Base-by-base conservation (phyloP, 306 rosid species). In the Oxytropis ochrocephala region DNA sequence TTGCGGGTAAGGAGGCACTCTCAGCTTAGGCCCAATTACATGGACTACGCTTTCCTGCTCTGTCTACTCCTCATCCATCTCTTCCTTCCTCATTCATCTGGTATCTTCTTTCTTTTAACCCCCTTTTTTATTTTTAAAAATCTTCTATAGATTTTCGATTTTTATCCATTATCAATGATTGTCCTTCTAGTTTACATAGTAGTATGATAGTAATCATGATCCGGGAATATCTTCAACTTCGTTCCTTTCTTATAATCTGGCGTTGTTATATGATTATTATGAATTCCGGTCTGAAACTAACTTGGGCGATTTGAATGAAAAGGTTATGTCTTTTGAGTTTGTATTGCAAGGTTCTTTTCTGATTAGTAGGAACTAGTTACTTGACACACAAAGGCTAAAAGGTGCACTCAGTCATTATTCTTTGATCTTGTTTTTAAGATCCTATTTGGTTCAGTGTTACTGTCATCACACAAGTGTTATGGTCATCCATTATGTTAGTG, bases 21-120 rank as follows among this genome's bases (percentile, higher is more conserved):
- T 42, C 65, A 57, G 46, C 55, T 67, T 17, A 29, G 58, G 77
- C 76, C 77, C 77, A 78, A 78, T 14, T 75, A 8, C 46, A 75
- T 85, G 82, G 81, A 83, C 50, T 57, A 32, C 64, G 72, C 82
- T 42, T 66, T 85, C 67, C 77, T 86, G 47, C 76, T 86, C 18
- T 56, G 72, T 10, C 77, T 89, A 74, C 46, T 92, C 46, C 61
- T 78, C 80, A 70, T 89, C 79, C 84, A 83, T 71, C 75, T 76
- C 11, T 48, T 72, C 70, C 50, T 87, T 41, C 84, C 90, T 24
- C 75, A 70, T 78, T 80, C 89, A 8, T 78, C 79, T 11, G 86
- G 86, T 50, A 52, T 14, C 62, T 52, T 79, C 83, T 67, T 62
- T 49, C 62, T 49, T 16, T 57, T 41, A 9, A 2, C 1, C 24